Percentiles rank a stretch among this genome's conserved stretches.
These are phyloP conservation scores for Cudoniella acicularis DNA, from an alignment of 495 filamentous ascomycete species.

Conservation along the genomic window DNA sequence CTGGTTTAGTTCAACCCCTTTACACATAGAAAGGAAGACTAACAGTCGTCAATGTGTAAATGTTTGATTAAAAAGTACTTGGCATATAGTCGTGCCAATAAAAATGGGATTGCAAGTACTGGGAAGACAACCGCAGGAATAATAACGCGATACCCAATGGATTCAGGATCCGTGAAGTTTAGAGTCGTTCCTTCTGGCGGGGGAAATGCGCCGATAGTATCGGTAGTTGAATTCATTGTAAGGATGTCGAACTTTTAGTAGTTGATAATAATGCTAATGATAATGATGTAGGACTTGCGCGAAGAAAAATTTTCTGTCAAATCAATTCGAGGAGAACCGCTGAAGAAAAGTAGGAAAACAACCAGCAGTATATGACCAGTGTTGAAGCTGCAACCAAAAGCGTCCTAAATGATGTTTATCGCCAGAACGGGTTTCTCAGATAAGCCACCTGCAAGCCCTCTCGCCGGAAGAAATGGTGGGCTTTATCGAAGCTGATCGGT, in stretches of 20 bases:
- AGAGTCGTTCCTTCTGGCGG: slow-evolving; percentile 24
- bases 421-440: background rate
- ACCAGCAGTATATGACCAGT: background rate
- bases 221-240: background rate
- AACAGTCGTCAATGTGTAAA: slow-evolving; percentile 28
- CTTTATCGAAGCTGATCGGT: background rate
- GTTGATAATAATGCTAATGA: background rate
- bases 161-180: slow-evolving; percentile 28
- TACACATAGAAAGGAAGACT: slow-evolving; percentile 5
- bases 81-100: slow-evolving; percentile 24
- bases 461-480: background rate
- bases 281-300: background rate
- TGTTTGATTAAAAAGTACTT: slow-evolving; percentile 19
- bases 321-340: background rate
- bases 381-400: background rate
- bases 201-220: slow-evolving; percentile 1
- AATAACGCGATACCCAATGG: slow-evolving; percentile 18
- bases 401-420: background rate
- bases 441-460: background rate
- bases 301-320: background rate
- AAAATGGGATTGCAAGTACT: slow-evolving; percentile 18
- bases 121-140: slow-evolving; percentile 22
- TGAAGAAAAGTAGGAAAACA: background rate
- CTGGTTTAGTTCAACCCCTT: background rate
- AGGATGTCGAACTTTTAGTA: background rate